Base-by-base conservation (phyloP, 2,329 filamentous ascomycete genomes). In the Fusarium cicatricum region DNA sequence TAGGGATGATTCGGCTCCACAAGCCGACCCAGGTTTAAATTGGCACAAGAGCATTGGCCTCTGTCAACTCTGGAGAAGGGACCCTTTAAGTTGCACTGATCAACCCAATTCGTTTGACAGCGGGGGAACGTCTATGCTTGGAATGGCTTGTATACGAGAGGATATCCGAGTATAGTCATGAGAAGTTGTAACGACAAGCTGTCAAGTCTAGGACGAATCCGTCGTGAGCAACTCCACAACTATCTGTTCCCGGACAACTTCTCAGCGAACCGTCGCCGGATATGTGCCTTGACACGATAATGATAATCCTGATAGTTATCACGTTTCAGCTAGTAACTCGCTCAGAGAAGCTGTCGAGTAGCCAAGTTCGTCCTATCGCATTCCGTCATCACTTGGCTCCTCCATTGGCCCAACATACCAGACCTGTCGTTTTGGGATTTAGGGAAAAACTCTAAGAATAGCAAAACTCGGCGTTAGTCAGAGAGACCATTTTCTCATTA, bases 321-420 rank as follows among this genome's bases (percentile, higher is more conserved):
- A 26, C 9, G 23, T 26, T 3, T 7, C 6, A 26, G 23, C 23
- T 10, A 26, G 9, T 10, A 21, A 7, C 11, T 5, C 17, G 26
- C 11, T 44, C 33, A 21, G 39, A 16, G n/a, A 38, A 12, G 29
- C 12, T 10, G 14, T 44, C 17, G 7, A 10, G n/a, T 39, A 21
- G 21, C 45, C 40, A 26, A 53, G 49, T 56, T 34, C 51, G 37
- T 60, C 60, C 37, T 42, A 11, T 59, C 29, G 46, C 42, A 29
- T 12, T 28, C 4, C 37, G 7, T 32, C 14, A 9, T 11, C 28
- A 11, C 5, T 16, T 40, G 41, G 43, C 23, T 26, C 23, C 23
- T 26, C 36, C 59, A 38, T 39, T 34, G 38, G 50, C 38, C 11
- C 28, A 32, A 32, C 16, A 26, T 26, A 32, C 29, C 29, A 32